These are phyloP conservation scores for Barbatosphaeria neglecta DNA, from an alignment of 495 filamentous ascomycete species.

Conservation along the genomic window DNA sequence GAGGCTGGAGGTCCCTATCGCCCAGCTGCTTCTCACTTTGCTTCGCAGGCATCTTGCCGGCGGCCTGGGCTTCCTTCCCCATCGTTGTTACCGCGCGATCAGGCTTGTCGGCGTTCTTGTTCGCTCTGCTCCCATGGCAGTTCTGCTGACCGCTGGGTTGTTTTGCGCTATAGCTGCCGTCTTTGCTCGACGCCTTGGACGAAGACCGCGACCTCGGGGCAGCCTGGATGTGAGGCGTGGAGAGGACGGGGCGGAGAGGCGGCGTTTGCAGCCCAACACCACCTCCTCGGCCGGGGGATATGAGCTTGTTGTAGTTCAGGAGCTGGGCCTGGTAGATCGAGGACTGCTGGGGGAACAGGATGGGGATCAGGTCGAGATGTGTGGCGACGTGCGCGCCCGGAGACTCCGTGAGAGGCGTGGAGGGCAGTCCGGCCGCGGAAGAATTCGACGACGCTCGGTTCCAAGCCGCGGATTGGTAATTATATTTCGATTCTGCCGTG, in stretches of 20 bases:
- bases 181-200: slow-evolving; percentile 40
- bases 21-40: slow-evolving; percentile 17
- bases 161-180: slow-evolving; percentile 26
- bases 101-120: slow-evolving; percentile 35
- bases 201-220: slow-evolving; percentile 37
- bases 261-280: slow-evolving; percentile 30
- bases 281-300: slow-evolving; percentile 37
- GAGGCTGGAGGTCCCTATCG: background rate
- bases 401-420: slow-evolving; percentile 12
- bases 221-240: slow-evolving; percentile 34
- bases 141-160: slow-evolving; percentile 24
- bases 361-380: slow-evolving; percentile 33
- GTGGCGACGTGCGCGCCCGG: slow-evolving; percentile 19
- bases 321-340: slow-evolving; percentile 41
- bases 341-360: slow-evolving; percentile 37
- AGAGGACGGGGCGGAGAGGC: slow-evolving; percentile 32
- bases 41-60: slow-evolving; percentile 37
- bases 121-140: slow-evolving; percentile 49
- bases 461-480: slow-evolving; percentile 32
- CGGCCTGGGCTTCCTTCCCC: slow-evolving; percentile 29
- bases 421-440: slow-evolving; percentile 10
- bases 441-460: slow-evolving; percentile 16
- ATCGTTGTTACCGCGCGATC: slow-evolving; percentile 44
- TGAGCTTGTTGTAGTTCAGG: slow-evolving; percentile 42
- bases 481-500: slow-evolving; percentile 40